Base-by-base conservation (phyloP, 106 monocot genomes). In the Platanthera zijinensis region DNA sequence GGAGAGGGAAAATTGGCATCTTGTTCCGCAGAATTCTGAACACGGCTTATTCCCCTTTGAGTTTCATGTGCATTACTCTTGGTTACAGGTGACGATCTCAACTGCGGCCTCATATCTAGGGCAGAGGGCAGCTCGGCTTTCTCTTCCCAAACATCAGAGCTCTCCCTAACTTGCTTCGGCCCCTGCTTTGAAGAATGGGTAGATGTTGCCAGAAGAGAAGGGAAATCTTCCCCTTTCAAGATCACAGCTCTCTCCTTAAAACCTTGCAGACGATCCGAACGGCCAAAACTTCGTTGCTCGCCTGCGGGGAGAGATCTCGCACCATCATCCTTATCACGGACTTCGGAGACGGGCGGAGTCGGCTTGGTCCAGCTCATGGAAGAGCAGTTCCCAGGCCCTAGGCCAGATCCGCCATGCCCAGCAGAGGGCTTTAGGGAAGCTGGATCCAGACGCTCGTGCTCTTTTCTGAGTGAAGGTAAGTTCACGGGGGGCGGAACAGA, bases 401-500 rank as follows among this genome's bases (percentile, higher is more conserved):
- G 69, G 45, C 87, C 85, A 3, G 85, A 78, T 28, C 78, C 81
- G 17, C 90, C 82, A 6, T 78, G 76, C 22, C 78, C 79, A 0
- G 89, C 45, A 2, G 81, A 79, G 14, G 83, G 51, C 25, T 80
- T 83, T 2, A 62, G 39, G 0, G 85, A 77, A 10, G 86, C 73
- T 10, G 79, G 66, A 52, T 97, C 93, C 49, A 89, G 84, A 15
- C 84, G 83, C 82, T 97, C 93, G 52, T 93, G 87, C 81, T 97
- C 96, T 81, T 97, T 97, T 52, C 91, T 74, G 52, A 93, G 73
- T 4, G 96, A 97, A 10, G 95, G 95, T 28, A 95, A 78, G 82
- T 95, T 95, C 83, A 95, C 75, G 82, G 95, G 95, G 78, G 95
- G 84, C 56, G 93, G 96, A 47, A 97, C 93, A 10, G 93, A 52